These are phyloP conservation scores for Zymoseptoria tritici DNA, from an alignment of 2,329 filamentous ascomycete species.

Conservation along the genomic window DNA sequence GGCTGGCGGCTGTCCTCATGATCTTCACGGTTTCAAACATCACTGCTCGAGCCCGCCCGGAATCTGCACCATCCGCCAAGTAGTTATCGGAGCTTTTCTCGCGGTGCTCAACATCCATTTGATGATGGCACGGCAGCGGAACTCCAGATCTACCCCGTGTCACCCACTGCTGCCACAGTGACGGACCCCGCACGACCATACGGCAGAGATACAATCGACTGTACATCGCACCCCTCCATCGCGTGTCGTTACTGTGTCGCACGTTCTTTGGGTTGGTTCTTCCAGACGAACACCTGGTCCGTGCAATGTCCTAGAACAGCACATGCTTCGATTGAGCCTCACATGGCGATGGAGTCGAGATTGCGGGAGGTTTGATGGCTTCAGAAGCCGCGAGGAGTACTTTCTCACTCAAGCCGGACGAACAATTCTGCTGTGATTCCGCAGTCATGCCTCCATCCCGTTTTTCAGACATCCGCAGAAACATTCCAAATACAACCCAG, in stretches of 20 bases:
- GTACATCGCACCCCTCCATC: conserved; percentile 12
- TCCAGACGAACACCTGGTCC: conserved; percentile 21
- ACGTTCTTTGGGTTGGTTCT: conserved; percentile 11
- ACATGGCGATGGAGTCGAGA: not conserved
- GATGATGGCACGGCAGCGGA: conserved; percentile 7
- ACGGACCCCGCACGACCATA: not conserved
- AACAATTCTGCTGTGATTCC: not conserved
- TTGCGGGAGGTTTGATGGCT: not conserved
- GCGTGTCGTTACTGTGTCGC: conserved; percentile 21
- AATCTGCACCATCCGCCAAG: conserved; percentile 2
- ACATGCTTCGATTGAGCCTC: not conserved
- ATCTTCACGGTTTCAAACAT: conserved; percentile 5
- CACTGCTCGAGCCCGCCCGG: not conserved
- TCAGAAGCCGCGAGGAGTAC: not conserved
- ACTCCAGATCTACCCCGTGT: conserved; percentile 11
- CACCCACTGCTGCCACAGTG: not conserved
- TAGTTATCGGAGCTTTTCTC: conserved; percentile 6
- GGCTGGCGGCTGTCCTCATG: conserved; percentile 8
- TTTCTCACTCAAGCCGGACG: not conserved
- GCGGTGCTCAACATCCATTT: conserved; percentile 4
- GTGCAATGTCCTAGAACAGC: conserved; percentile 15
- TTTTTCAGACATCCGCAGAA: not conserved
- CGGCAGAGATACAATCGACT: not conserved
- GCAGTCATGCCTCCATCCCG: not conserved
- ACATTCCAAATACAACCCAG: not conserved